phyloP scores from a whole-genome alignment of 768 basidiomycete genomes.

The Naematelia aurantialba region DNA sequence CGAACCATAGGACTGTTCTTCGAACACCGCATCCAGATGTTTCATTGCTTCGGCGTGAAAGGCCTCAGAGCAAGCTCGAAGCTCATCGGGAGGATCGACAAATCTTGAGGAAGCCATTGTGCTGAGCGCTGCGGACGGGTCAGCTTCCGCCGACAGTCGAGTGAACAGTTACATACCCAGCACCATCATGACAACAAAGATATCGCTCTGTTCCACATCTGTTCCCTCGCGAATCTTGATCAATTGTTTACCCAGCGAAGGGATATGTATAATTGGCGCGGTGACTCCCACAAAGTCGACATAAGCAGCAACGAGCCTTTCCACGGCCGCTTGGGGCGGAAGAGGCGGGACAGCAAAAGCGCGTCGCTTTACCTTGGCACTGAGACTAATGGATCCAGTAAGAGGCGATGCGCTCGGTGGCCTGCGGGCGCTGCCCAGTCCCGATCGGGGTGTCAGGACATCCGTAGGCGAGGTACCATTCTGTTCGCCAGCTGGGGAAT shows the following conservation, averaged over 20 bases:
- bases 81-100: conserved; percentile 50
- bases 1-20: conserved; percentile 46
- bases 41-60: conserved; percentile 52
- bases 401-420: conserved; percentile 15
- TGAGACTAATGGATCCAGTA: conserved; percentile 8
- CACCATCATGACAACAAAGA: conserved; percentile 52
- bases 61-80: conserved; percentile 50
- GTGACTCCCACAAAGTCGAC: conserved; percentile 51
- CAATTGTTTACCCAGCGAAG: conserved; percentile 46
- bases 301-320: conserved; percentile 50
- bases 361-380: conserved; percentile 18
- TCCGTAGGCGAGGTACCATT: conserved; percentile 14
- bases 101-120: conserved; percentile 51
- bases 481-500: conserved; percentile 3
- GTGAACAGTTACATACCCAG: conserved; percentile 34
- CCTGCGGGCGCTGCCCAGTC: background rate
- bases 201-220: conserved; percentile 48
- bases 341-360: conserved; percentile 45
- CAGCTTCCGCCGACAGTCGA: too few species aligned
- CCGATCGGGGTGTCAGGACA: conserved; percentile 11
- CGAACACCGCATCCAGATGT: conserved; percentile 50
- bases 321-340: conserved; percentile 50
- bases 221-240: conserved; percentile 45
- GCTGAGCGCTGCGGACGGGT: conserved; percentile 35
- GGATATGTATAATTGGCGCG: conserved; percentile 51